phyloP scores from a whole-genome alignment of 306 rosid genomes.

The Cucurbita moschata region DNA sequence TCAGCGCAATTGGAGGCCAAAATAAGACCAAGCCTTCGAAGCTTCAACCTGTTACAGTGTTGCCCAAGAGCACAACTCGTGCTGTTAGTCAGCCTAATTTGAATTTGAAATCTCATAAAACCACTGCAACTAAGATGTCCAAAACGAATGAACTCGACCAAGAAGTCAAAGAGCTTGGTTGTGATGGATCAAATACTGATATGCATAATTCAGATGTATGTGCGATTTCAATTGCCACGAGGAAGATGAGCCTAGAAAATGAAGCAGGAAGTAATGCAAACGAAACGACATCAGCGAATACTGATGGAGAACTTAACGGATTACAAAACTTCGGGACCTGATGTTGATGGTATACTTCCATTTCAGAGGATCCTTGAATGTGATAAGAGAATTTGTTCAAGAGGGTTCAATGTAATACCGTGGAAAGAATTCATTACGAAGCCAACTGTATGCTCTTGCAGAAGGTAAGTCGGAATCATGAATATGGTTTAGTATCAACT shows the following conservation, averaged over 20 bases:
- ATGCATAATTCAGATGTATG: not conserved
- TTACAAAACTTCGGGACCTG: not conserved
- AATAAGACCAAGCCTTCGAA: conserved; percentile 38
- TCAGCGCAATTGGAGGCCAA: conserved; percentile 28
- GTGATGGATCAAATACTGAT: not conserved
- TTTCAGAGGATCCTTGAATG: not conserved
- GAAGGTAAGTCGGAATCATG: not conserved
- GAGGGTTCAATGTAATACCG: not conserved
- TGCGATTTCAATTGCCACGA: not conserved
- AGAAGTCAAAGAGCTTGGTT: not conserved
- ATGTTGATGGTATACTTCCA: conserved; percentile 2
- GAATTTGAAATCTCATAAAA: not conserved
- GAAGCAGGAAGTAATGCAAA: not conserved
- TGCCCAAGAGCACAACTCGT: conserved; percentile 9
- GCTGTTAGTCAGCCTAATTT: conserved; percentile 13
- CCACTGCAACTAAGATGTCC: not conserved
- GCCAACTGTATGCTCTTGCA: not conserved
- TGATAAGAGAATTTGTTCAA: not conserved
- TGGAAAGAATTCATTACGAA: not conserved
- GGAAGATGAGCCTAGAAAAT: not conserved
- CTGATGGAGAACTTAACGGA: not conserved
- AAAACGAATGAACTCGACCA: not conserved
- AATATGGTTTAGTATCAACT: not conserved
- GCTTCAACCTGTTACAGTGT: conserved; percentile 30
- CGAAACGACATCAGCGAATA: not conserved